Percentiles rank a stretch among this genome's conserved stretches.
Conservation (phyloP, 2,329 filamentous ascomycete species). For the Paramyrothecium sp. region DNA sequence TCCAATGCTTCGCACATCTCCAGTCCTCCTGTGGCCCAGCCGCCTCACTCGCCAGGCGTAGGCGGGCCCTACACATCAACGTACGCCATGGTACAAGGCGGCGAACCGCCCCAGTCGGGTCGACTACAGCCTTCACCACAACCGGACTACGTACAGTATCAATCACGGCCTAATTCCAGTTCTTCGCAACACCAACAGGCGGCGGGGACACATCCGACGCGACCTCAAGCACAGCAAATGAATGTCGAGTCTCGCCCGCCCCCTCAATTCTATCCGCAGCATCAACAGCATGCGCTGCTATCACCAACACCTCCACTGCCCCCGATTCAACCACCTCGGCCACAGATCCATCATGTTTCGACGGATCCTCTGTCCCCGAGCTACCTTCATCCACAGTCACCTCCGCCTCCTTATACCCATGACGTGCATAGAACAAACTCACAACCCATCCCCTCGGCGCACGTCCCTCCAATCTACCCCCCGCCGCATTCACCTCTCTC, state of each 20-base stretch:
- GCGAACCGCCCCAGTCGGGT: too few relatives aligned
- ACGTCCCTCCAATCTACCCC: constrained; percentile 2
- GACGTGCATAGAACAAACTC: constrained; percentile 7
- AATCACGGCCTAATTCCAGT: too few relatives aligned
- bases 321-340: constrained; percentile 5
- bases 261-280: neutral
- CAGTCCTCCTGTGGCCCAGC: too few relatives aligned
- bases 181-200: too few relatives aligned
- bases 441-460: constrained; percentile 10
- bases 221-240: too few relatives aligned
- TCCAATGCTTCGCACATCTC: too few relatives aligned
- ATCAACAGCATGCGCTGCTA: neutral
- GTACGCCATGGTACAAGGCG: too few relatives aligned
- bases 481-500: neutral
- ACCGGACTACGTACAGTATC: too few relatives aligned
- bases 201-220: too few relatives aligned
- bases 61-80: too few relatives aligned
- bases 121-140: too few relatives aligned
- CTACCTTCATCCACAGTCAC: constrained; percentile 13
- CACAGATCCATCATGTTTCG: constrained; percentile 8
- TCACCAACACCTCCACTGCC: constrained; percentile 10
- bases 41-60: too few relatives aligned
- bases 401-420: constrained; percentile 21
- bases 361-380: constrained; percentile 7
- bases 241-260: neutral